Conservation (phyloP, 2,329 filamentous ascomycete species). For the Aspergillus jensenii region DNA sequence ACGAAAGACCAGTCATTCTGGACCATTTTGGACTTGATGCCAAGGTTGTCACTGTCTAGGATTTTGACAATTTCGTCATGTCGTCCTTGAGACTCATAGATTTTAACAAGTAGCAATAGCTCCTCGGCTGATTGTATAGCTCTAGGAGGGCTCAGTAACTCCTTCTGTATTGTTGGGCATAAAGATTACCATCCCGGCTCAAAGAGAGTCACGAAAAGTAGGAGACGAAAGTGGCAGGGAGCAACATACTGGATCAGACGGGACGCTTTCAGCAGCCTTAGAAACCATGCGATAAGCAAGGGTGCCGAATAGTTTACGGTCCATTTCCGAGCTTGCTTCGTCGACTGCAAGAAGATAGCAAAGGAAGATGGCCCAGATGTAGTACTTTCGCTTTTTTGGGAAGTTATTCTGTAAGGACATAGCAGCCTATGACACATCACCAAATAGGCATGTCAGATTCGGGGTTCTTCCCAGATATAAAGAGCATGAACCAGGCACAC, state of each 20-base stretch:
- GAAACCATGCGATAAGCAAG: conserved; percentile 51
- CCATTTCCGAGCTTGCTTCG: conserved; percentile 37
- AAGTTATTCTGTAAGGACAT: conserved; percentile 53
- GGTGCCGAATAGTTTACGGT: conserved; percentile 49
- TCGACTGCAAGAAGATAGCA: conserved; percentile 43
- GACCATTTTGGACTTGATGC: conserved; percentile 42
- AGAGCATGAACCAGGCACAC: conserved; percentile 16
- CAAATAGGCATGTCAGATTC: conserved; percentile 2
- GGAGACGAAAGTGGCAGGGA: neutral
- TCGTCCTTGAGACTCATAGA: conserved; percentile 44
- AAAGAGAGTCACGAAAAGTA: conserved; percentile 3
- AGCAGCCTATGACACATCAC: conserved; percentile 39
- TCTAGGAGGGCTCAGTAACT: conserved; percentile 41
- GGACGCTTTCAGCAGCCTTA: conserved; percentile 47
- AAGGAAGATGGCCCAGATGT: conserved; percentile 51
- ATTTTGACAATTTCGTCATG: conserved; percentile 43
- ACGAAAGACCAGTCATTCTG: conserved; percentile 47
- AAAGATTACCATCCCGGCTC: conserved; percentile 21
- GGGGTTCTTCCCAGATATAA: neutral
- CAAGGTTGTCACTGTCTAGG: conserved; percentile 43
- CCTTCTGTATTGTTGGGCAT: conserved; percentile 33
- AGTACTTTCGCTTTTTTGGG: conserved; percentile 47
- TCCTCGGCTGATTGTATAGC: conserved; percentile 49
- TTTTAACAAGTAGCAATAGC: conserved; percentile 44
- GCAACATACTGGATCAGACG: conserved; percentile 42